Conservation (phyloP, 1,284 basidiomycete species). For the Mixia osmundae region DNA sequence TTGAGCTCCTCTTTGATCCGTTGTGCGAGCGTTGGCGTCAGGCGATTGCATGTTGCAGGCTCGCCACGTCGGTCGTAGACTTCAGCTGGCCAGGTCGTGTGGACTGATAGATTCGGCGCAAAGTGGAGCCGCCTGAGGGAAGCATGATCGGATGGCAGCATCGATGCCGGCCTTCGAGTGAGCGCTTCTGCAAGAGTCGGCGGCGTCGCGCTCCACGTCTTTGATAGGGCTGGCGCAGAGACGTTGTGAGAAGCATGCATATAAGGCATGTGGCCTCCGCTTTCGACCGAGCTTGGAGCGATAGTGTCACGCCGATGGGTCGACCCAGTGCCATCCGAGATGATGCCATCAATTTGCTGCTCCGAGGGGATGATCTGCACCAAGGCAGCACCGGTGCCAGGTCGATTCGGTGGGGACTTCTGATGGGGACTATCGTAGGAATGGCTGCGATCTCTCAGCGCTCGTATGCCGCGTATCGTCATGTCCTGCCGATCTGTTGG, state of each 20-base stretch:
- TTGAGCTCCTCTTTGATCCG: slow-evolving; percentile 43
- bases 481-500: too few relatives aligned
- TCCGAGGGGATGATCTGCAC: slow-evolving; percentile 14
- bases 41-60: slow-evolving; percentile 82
- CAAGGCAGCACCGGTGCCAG: slow-evolving; percentile 9
- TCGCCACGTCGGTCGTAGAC: slow-evolving; percentile 88
- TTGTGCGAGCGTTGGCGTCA: slow-evolving; percentile 83
- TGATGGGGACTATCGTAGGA: slow-evolving; percentile 22
- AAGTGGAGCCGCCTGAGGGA: slow-evolving; percentile 35
- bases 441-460: too few relatives aligned
- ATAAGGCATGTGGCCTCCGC: slow-evolving; percentile 30
- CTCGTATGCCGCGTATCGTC: too few relatives aligned
- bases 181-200: too few relatives aligned
- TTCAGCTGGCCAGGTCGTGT: slow-evolving; percentile 73
- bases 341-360: slow-evolving; percentile 14
- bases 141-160: slow-evolving; percentile 9
- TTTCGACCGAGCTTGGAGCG: too few relatives aligned
- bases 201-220: too few relatives aligned
- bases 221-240: slow-evolving; percentile 65
- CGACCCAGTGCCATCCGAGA: too few relatives aligned
- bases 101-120: slow-evolving; percentile 74
- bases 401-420: slow-evolving; percentile 8
- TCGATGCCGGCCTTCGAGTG: slow-evolving; percentile 14
- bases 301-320: slow-evolving; percentile 10
- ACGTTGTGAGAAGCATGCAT: slow-evolving; percentile 43